Evolutionary conservation across 306 rosid species (phyloP).

Genomic region (Spatholobus suberectus): DNA sequence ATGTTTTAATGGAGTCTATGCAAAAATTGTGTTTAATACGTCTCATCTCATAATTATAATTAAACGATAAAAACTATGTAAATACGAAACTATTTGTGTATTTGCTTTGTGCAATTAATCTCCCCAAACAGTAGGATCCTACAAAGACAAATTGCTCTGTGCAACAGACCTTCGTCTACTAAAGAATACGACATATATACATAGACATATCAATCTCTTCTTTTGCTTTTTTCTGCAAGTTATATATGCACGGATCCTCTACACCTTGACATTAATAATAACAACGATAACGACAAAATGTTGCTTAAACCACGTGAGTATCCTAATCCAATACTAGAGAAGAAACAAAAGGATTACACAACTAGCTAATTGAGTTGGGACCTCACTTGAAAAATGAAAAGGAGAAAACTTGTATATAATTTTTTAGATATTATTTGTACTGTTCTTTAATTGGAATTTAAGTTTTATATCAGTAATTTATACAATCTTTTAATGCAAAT

Average conservation of each 20-base stretch:
- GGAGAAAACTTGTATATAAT: no score
- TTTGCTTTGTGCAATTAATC: neutral
- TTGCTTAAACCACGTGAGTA: neutral
- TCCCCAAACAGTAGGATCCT: neutral
- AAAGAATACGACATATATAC: neutral
- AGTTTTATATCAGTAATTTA: no score
- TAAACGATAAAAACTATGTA: no score
- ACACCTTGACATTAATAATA: neutral
- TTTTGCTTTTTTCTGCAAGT: neutral
- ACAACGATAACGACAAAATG: neutral
- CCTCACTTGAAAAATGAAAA: no score
- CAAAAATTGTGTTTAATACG: no score
- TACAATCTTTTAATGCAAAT: no score
- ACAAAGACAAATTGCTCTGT: neutral
- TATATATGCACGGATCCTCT: slow-evolving; percentile 6
- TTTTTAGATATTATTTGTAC: no score
- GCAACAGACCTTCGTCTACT: neutral
- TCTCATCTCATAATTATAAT: no score
- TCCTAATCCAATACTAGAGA: no score
- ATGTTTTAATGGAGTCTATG: neutral
- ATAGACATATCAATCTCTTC: neutral
- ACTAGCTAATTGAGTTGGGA: neutral
- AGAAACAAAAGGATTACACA: neutral
- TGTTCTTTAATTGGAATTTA: no score
- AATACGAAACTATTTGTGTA: no score